phyloP scores from a whole-genome alignment of 2,329 filamentous ascomycete genomes.

The Harringtonia lauricola region DNA sequence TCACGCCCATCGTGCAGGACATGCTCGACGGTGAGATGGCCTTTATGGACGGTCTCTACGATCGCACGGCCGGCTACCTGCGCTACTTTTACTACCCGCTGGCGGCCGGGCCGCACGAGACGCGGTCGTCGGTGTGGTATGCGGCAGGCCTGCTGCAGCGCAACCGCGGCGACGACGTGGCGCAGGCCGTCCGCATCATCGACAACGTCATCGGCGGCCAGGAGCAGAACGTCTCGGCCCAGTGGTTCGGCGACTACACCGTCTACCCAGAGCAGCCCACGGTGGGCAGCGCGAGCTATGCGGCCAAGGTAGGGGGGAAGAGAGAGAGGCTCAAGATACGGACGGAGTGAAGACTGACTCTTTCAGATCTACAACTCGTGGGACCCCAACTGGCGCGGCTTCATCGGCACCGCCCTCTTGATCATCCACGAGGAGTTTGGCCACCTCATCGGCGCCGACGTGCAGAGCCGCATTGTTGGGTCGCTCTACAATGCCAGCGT shows the following conservation, averaged over 20 bases:
- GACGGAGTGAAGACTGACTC: too few relatives aligned
- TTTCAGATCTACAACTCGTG: conserved; percentile 43
- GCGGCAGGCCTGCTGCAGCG: conserved; percentile 45
- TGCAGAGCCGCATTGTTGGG: conserved; percentile 33
- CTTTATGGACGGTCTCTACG: conserved; percentile 45
- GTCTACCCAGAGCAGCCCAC: conserved; percentile 45
- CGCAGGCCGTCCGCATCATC: conserved; percentile 8
- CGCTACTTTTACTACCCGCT: conserved; percentile 31
- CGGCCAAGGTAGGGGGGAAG: neutral
- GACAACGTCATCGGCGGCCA: conserved; percentile 40
- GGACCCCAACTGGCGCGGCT: conserved; percentile 56
- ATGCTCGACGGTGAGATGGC: conserved; percentile 39
- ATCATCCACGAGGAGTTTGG: conserved; percentile 48
- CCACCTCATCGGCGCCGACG: conserved; percentile 27
- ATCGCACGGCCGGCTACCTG: conserved; percentile 38
- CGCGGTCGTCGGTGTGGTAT: conserved; percentile 47
- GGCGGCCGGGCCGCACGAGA: conserved; percentile 45
- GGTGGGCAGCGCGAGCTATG: conserved; percentile 39
- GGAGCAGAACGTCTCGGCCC: conserved; percentile 36
- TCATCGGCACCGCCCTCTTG: conserved; percentile 48
- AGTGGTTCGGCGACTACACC: conserved; percentile 44
- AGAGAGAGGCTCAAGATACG: too few relatives aligned
- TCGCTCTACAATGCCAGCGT: conserved; percentile 43
- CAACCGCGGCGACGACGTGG: conserved; percentile 26
- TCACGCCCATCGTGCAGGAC: conserved; percentile 16